phyloP scores from a whole-genome alignment of 2,329 filamentous ascomycete species.

The Venturia carpophila region DNA sequence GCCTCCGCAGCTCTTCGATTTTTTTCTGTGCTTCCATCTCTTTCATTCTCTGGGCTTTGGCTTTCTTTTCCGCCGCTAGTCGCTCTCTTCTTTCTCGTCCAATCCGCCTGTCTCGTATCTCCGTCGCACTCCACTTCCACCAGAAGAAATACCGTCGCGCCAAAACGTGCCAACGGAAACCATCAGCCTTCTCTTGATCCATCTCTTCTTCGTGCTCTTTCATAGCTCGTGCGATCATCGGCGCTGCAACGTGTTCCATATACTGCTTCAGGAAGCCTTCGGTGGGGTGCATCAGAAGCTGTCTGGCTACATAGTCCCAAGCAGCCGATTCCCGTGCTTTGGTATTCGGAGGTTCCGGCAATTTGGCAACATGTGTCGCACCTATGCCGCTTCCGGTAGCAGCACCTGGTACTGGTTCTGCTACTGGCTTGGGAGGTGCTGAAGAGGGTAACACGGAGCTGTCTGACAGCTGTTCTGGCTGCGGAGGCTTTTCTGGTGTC shows the following conservation, averaged over 20 bases:
- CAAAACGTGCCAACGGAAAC: background rate
- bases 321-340: background rate
- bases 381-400: too few species aligned
- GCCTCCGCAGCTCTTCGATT: background rate
- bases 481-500: background rate
- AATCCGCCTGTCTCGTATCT: background rate
- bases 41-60: constrained; percentile 5
- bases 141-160: background rate
- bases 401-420: background rate
- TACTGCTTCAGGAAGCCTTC: constrained; percentile 15
- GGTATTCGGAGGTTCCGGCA: background rate
- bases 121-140: constrained; percentile 7
- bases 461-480: background rate
- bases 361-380: background rate
- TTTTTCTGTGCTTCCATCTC: background rate
- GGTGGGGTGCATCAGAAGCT: constrained; percentile 9
- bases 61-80: background rate
- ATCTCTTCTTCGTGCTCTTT: background rate
- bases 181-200: background rate
- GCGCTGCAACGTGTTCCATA: constrained; percentile 12
- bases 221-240: constrained; percentile 7
- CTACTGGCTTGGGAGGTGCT: background rate
- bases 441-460: background rate
- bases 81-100: constrained; percentile 10
- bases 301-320: constrained; percentile 10